phyloP scores from a whole-genome alignment of 106 monocot genomes.

The Allium fistulosum region DNA sequence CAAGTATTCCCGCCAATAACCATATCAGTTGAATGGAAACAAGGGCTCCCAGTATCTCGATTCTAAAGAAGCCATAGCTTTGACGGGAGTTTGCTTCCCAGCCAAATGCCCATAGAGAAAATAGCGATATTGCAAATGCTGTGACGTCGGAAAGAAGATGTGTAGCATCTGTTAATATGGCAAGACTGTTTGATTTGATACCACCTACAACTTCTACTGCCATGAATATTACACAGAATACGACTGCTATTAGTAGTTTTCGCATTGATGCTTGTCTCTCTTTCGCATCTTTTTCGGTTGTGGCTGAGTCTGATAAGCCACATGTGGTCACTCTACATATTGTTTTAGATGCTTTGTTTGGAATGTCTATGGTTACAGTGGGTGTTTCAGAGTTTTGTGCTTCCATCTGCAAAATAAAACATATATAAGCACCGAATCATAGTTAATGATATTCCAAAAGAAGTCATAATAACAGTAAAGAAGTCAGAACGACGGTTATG shows the following conservation, averaged over 20 bases:
- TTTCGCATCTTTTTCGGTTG: conserved; percentile 29
- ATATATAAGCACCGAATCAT: background rate
- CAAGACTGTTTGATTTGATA: conserved; percentile 71
- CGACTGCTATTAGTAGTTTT: conserved; percentile 55
- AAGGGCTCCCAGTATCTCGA: conserved; percentile 69
- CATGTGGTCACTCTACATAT: conserved; percentile 41
- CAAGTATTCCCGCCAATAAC: conserved; percentile 54
- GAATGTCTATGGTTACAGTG: conserved; percentile 12
- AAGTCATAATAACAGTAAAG: no score
- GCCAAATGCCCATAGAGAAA: conserved; percentile 66
- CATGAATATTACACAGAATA: conserved; percentile 57
- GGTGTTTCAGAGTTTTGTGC: conserved; percentile 7
- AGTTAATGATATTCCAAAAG: no score
- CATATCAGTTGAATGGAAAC: conserved; percentile 67
- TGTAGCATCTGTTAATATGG: conserved; percentile 68
- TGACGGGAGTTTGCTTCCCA: conserved; percentile 68
- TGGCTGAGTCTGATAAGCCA: conserved; percentile 29
- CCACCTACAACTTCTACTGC: conserved; percentile 57
- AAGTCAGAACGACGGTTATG: no score
- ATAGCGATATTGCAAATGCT: conserved; percentile 62
- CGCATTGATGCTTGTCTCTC: conserved; percentile 39
- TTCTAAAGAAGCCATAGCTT: conserved; percentile 61
- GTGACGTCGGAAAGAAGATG: conserved; percentile 70
- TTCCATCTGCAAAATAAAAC: conserved; percentile 36
- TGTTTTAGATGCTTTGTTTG: conserved; percentile 8